A percentile compares a stretch with the other conserved stretches of the same genome.
Evolutionary conservation across 805 yeast species (phyloP).

Genomic region (Priceomyces fermenticarens): DNA sequence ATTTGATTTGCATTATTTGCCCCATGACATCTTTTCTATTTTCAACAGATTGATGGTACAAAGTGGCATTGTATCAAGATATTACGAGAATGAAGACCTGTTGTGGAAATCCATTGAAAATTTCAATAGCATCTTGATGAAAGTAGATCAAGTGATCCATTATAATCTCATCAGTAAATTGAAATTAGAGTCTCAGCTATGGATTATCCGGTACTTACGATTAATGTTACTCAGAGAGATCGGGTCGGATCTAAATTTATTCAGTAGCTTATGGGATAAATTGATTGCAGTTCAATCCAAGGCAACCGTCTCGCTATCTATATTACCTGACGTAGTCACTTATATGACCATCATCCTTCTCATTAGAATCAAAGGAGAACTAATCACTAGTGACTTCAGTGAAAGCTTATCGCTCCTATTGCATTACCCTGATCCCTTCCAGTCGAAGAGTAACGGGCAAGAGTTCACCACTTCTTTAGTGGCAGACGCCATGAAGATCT

Average conservation of each 20-base stretch:
- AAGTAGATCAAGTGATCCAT: constrained; percentile 47
- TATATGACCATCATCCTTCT: constrained; percentile 42
- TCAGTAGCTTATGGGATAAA: constrained; percentile 49
- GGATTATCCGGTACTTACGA: constrained; percentile 53
- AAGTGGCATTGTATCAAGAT: constrained; percentile 35
- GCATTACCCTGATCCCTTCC: constrained; percentile 44
- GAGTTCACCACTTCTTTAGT: constrained; percentile 19
- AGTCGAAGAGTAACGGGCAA: constrained; percentile 9
- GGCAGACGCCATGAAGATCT: constrained; percentile 30
- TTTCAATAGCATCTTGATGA: constrained; percentile 47
- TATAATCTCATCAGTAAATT: constrained; percentile 42
- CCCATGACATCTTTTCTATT: constrained; percentile 43
- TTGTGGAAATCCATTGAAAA: constrained; percentile 46
- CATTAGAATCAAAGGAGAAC: constrained; percentile 41
- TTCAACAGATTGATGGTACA: constrained; percentile 41
- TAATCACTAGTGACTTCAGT: constrained; percentile 49
- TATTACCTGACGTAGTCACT: constrained; percentile 36
- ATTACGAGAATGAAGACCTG: constrained; percentile 38
- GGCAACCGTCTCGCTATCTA: constrained; percentile 6
- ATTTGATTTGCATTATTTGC: constrained; percentile 35
- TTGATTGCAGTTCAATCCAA: constrained; percentile 26
- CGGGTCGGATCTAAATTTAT: constrained; percentile 32
- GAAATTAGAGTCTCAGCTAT: constrained; percentile 48
- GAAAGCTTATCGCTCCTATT: constrained; percentile 47
- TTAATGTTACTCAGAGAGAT: constrained; percentile 47